These are phyloP conservation scores for Populus simonii DNA, from an alignment of 345 rosid genomes.

Conservation along the genomic window DNA sequence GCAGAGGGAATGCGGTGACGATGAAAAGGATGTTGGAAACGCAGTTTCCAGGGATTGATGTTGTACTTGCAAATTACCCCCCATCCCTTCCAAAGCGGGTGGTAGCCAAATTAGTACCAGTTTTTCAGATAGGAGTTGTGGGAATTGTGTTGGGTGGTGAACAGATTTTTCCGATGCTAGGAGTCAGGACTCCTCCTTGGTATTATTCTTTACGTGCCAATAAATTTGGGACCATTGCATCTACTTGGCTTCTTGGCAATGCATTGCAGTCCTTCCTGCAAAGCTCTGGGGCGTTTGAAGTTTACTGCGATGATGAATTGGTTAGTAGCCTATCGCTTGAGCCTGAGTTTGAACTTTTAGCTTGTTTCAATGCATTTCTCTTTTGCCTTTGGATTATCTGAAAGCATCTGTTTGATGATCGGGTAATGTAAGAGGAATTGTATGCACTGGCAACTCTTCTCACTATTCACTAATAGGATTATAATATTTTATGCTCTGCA, in stretches of 20 bases:
- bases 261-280: constrained; percentile 76
- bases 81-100: constrained; percentile 70
- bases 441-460: not conserved
- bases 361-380: not conserved
- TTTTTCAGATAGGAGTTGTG: constrained; percentile 64
- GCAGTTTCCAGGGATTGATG: constrained; percentile 74
- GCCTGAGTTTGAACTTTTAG: not conserved
- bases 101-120: constrained; percentile 60
- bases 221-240: constrained; percentile 81
- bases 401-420: not conserved
- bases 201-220: constrained; percentile 66
- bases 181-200: constrained; percentile 65
- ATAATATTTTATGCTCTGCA: not conserved
- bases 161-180: constrained; percentile 70
- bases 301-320: constrained; percentile 58
- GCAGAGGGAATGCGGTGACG: constrained; percentile 70
- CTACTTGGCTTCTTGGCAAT: constrained; percentile 87
- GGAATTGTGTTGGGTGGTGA: constrained; percentile 77
- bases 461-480: not conserved
- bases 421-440: not conserved
- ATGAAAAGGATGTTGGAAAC: constrained; percentile 84
- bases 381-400: not conserved
- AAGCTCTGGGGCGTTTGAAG: constrained; percentile 90
- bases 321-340: constrained; percentile 33
- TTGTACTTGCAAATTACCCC: constrained; percentile 72